Percentiles rank a stretch among this genome's conserved stretches.
Evolutionary conservation across 176 grass and related monocot genomes (phyloP).

Genomic region (Cenchrus americanus): DNA sequence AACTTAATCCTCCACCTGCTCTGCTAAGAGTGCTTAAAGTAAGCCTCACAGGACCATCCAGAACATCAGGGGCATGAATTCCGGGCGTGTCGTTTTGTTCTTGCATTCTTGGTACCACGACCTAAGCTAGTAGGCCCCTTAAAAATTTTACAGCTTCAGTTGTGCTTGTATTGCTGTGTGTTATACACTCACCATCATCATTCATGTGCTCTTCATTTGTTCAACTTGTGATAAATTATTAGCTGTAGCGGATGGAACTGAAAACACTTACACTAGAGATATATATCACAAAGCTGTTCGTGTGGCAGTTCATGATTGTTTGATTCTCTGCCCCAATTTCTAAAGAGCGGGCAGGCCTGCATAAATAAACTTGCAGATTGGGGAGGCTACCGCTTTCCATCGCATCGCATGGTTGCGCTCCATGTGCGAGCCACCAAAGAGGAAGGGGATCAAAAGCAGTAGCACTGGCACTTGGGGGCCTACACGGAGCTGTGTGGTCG

Average conservation of each 20-base stretch:
- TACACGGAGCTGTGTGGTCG: not conserved
- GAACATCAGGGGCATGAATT: not conserved
- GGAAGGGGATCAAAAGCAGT: constrained; percentile 25
- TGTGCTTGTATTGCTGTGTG: not conserved
- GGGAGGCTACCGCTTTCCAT: not conserved
- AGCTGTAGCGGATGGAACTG: not conserved
- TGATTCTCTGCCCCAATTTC: too few species aligned
- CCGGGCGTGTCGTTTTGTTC: not conserved
- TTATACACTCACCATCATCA: not conserved
- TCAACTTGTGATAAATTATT: not conserved
- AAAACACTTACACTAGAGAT: not conserved
- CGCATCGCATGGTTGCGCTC: constrained; percentile 2
- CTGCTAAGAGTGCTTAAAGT: not conserved
- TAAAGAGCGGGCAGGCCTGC: not conserved
- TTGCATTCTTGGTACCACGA: not conserved
- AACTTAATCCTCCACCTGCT: not conserved
- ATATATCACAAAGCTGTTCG: too few species aligned
- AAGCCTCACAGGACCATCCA: not conserved
- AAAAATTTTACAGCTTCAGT: not conserved
- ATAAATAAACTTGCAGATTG: not conserved
- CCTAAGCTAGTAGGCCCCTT: not conserved
- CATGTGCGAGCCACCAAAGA: constrained; percentile 38
- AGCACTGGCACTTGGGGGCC: constrained; percentile 17
- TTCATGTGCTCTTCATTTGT: not conserved
- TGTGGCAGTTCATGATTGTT: too few species aligned